Base-by-base conservation (phyloP, 1,284 basidiomycete species). In the Cystobasidiaceae sp. region DNA sequence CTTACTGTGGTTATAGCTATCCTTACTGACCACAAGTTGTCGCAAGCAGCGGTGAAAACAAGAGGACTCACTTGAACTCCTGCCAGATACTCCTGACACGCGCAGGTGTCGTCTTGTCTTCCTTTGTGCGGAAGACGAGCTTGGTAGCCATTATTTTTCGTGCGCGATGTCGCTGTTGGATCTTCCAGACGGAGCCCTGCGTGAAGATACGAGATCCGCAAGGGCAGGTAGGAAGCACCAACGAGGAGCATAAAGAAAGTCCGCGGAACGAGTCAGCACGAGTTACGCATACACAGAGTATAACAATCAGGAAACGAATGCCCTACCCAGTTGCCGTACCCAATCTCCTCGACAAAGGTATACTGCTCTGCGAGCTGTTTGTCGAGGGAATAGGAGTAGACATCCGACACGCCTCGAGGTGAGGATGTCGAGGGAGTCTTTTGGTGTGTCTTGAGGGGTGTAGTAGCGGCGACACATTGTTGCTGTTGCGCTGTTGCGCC, bases 261-360 rank as follows among this genome's bases (percentile, higher is more conserved):
- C n/a, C n/a, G n/a, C n/a, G n/a, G n/a, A n/a, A n/a, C n/a, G n/a
- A n/a, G n/a, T n/a, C n/a, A n/a, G n/a, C n/a, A n/a, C n/a, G n/a
- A n/a, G n/a, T n/a, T n/a, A n/a, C n/a, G n/a, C n/a, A n/a, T n/a
- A n/a, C n/a, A n/a, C n/a, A n/a, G n/a, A n/a, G n/a, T n/a, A n/a
- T n/a, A n/a, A n/a, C n/a, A n/a, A n/a, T n/a, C n/a, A n/a, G 73
- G 85, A 87, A 70, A 86, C 76, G 87, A 87, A 89, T 63, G 89
- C 87, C 73, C 86, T 87, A 88, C 88, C 89, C 89, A 91, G 77
- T 90, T 90, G 39, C 89, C 89, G 75, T 83, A 89, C 25, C 88
- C 88, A 78, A 89, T 86, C 86, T 90, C 71, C 7, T 67, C 61
- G 54, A 67, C 37, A 32, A 73, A 73, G 43, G 66, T 70, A 55